Base-by-base conservation (phyloP, 23 red algal genomes). In the Gracilaria vermiculophylla region DNA sequence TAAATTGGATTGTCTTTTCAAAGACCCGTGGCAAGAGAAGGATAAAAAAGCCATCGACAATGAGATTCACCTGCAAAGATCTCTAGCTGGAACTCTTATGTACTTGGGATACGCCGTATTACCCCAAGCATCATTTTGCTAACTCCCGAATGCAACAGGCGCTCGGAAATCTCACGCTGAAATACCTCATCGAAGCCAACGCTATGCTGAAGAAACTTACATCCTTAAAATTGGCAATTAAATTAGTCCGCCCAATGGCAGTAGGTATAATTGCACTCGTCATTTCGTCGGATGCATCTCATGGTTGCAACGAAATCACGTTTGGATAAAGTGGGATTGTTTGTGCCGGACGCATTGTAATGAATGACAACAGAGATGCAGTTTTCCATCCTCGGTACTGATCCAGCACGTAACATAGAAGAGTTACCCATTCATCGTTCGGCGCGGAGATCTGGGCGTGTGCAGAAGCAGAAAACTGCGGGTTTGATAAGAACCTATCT, bases 11-110 rank as follows among this genome's bases (percentile, higher is more conserved):
- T 3, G 17, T 56, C 5, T 23, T 80, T 12, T 42, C 52, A 8
- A 24, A 31, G 11, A 4, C 41, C 11, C 5, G 49, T 56, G 7
- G 49, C 6, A 53, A 31, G 35, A 16, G 24, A 53, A 2, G 42
- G 36, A 82, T 2, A 14, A 56, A 8, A 61, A 15, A 13, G 53
- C 77, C 3, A 62, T 3, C 53, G 54, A 44, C 14, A 11, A 36
- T 2, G 77, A 82, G 29, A 62, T 48, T 3, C 32, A 15, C 2
- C 25, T 5, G 15, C 50, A 64, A 0, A 13, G 53, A 14, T 49
- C 53, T 15, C 28, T 82, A 17, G 78, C 78, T n/a, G 78, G 78
- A 19, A 82, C 49, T 23, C 32, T 62, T 13, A 62, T 82, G 56
- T 82, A 64, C 23, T n/a, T 49, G 11, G 78, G 51, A 5, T 39